Evolutionary conservation across 2,329 filamentous ascomycete species (phyloP).

Genomic region (Fusarium irregulare): DNA sequence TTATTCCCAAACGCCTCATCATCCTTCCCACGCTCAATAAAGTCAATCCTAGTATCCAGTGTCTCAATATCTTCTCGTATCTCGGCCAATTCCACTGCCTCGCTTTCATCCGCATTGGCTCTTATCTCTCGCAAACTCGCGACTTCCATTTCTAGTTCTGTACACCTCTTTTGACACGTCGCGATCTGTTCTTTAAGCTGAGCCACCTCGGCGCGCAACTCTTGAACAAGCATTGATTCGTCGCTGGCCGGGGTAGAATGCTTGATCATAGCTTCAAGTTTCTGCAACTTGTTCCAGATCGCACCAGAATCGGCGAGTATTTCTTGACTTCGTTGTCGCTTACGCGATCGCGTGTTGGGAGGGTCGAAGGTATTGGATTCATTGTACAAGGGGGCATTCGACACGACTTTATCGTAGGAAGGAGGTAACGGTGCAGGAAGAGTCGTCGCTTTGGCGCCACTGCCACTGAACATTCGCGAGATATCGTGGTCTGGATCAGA

Average conservation of each 20-base stretch:
- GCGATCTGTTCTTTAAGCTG: background rate
- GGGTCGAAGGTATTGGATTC: background rate
- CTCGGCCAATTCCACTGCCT: background rate
- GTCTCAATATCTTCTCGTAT: constrained; percentile 1
- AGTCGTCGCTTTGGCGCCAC: background rate
- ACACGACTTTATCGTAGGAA: background rate
- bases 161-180: background rate
- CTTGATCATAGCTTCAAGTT: background rate
- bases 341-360: background rate
- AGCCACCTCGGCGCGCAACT: background rate
- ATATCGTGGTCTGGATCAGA: background rate
- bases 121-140: background rate
- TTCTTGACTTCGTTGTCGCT: background rate
- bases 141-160: background rate
- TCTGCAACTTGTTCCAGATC: background rate
- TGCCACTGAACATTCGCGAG: background rate
- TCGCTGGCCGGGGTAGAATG: background rate
- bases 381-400: background rate
- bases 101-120: background rate
- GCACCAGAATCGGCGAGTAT: background rate
- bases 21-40: background rate
- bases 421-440: background rate
- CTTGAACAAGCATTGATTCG: background rate
- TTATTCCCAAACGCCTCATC: background rate
- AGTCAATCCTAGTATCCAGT: background rate